Evolutionary conservation across 345 rosid species (phyloP).

Genomic region (Populus davidiana): DNA sequence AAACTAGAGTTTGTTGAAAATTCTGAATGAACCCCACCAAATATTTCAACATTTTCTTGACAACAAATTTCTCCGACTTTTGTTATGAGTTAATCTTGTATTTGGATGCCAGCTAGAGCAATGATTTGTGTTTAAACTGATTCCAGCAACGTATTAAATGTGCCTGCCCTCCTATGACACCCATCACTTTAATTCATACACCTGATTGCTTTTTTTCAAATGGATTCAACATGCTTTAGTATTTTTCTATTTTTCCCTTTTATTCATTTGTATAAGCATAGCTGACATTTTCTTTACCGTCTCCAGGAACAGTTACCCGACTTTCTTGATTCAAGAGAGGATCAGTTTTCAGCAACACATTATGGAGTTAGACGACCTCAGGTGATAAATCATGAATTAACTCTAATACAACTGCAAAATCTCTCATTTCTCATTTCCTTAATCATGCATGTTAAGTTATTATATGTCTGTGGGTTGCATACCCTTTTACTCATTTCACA

Average conservation of each 20-base stretch:
- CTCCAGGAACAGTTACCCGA: conserved; percentile 60
- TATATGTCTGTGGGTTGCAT: neutral
- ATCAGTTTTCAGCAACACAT: conserved; percentile 37
- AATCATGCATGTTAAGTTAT: neutral
- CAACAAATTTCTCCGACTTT: neutral
- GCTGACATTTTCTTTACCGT: neutral
- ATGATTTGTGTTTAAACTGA: neutral
- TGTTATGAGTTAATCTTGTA: neutral
- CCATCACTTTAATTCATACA: neutral
- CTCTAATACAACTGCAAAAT: neutral
- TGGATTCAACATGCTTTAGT: neutral
- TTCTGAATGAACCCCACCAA: neutral
- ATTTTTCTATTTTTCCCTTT: neutral
- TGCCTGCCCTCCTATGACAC: neutral
- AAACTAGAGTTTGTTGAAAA: neutral
- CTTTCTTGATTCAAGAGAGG: conserved; percentile 51
- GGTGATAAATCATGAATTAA: conserved; percentile 37
- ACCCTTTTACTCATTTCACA: neutral
- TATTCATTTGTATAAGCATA: neutral
- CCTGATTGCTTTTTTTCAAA: neutral
- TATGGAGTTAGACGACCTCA: conserved; percentile 44
- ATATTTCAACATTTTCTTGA: neutral
- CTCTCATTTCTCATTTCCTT: neutral
- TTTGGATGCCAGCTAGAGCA: no score
- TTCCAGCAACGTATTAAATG: neutral